Conservation (phyloP, 352 stramenopile species). For the Thraustochytrium sp. region DNA sequence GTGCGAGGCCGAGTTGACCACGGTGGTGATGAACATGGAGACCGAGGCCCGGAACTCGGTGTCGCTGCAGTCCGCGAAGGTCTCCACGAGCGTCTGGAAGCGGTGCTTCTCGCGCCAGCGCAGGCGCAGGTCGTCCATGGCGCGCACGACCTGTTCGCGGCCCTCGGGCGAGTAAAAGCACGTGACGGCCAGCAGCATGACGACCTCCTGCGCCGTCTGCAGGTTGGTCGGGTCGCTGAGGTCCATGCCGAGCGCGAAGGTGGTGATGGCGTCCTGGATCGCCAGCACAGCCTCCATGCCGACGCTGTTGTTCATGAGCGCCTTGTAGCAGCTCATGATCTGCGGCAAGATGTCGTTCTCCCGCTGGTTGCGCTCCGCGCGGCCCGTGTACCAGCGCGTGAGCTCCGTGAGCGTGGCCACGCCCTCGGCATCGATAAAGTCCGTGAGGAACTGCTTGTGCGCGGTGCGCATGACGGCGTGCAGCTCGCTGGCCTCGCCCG, state of each 20-base stretch:
- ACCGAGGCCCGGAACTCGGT: conserved; percentile 29
- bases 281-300: conserved; percentile 41
- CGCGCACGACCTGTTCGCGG: conserved; percentile 14
- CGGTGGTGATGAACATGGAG: conserved; percentile 37
- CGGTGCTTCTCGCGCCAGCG: conserved; percentile 21
- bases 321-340: conserved; percentile 42
- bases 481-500: conserved; percentile 15
- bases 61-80: conserved; percentile 31
- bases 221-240: not conserved
- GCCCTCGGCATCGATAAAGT: conserved; percentile 37
- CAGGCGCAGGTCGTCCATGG: conserved; percentile 34
- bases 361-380: conserved; percentile 5
- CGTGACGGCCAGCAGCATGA: conserved; percentile 43
- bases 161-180: conserved; percentile 43
- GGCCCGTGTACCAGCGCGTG: conserved; percentile 20
- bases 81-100: conserved; percentile 43
- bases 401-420: conserved; percentile 25
- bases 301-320: conserved; percentile 41
- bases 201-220: conserved; percentile 36
- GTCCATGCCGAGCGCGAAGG: conserved; percentile 39
- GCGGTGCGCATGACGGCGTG: conserved; percentile 30
- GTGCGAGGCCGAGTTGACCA: conserved; percentile 14
- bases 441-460: conserved; percentile 41
- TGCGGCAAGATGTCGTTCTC: conserved; percentile 7
- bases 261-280: conserved; percentile 40